Conservation (phyloP, 371 early-diverging fungal genomes). For the Lichtheimia hyalospora region DNA sequence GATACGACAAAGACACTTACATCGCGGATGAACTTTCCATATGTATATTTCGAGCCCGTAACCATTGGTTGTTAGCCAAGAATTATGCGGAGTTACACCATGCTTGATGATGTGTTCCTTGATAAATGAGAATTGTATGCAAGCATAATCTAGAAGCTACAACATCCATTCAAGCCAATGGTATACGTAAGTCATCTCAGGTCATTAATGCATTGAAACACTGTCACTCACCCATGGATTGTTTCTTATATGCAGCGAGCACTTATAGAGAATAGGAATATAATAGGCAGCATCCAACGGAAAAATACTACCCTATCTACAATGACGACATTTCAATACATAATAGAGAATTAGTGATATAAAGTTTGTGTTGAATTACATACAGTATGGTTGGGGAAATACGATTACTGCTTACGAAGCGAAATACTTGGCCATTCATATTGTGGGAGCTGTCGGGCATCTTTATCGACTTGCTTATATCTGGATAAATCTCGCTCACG, state of each 20-base stretch:
- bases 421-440: too few species aligned
- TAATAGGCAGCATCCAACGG: background rate
- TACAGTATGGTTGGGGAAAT: too few species aligned
- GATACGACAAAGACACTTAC: conserved; percentile 1
- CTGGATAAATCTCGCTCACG: too few species aligned
- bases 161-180: background rate
- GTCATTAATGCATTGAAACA: background rate
- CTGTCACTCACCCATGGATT: conserved; percentile 13
- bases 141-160: conserved; percentile 10
- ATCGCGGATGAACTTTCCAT: conserved; percentile 14
- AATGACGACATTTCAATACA: conserved; percentile 1
- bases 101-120: conserved; percentile 30
- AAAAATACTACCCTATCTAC: conserved; percentile 7
- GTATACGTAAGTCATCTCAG: background rate
- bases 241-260: too few species aligned
- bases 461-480: too few species aligned
- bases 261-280: too few species aligned
- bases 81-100: conserved; percentile 28
- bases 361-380: too few species aligned
- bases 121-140: conserved; percentile 35
- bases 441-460: too few species aligned
- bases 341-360: too few species aligned
- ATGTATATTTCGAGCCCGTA: conserved; percentile 16
- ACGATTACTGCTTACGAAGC: too few species aligned
- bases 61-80: conserved; percentile 15